phyloP scores from a whole-genome alignment of 257 asterid genomes.

The Coffea canephora region DNA sequence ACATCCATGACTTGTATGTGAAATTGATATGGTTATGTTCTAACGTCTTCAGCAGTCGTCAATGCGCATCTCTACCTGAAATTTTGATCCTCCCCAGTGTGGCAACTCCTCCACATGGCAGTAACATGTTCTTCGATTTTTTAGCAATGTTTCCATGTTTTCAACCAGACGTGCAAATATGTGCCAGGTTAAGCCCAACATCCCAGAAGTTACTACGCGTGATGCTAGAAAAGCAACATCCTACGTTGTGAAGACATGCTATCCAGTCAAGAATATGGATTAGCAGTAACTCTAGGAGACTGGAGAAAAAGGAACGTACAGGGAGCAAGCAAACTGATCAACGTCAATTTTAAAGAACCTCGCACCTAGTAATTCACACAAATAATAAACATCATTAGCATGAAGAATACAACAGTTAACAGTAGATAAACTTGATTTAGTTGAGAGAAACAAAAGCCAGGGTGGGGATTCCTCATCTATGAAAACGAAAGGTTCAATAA shows the following conservation, averaged over 20 bases:
- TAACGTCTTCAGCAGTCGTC: too few relatives aligned
- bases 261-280: not conserved
- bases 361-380: not conserved
- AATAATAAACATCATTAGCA: slow-evolving; percentile 1
- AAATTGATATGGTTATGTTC: too few relatives aligned
- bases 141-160: too few relatives aligned
- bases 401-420: not conserved
- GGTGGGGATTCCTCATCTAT: not conserved
- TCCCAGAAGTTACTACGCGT: too few relatives aligned
- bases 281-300: not conserved
- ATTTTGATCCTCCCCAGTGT: too few relatives aligned
- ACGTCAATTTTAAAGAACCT: not conserved
- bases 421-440: slow-evolving; percentile 1
- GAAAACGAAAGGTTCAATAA: not conserved
- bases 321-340: not conserved
- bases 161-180: too few relatives aligned
- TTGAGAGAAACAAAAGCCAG: not conserved
- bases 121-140: too few relatives aligned
- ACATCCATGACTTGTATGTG: too few relatives aligned
- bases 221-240: not conserved
- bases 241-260: not conserved
- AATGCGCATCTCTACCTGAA: too few relatives aligned
- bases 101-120: too few relatives aligned
- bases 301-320: not conserved
- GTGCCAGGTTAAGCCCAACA: too few relatives aligned